Evolutionary conservation across 1,284 basidiomycete species (phyloP), one percentile per base, ranked within the genome.

Genomic region (Cutaneotrichosporon sp.): DNA sequence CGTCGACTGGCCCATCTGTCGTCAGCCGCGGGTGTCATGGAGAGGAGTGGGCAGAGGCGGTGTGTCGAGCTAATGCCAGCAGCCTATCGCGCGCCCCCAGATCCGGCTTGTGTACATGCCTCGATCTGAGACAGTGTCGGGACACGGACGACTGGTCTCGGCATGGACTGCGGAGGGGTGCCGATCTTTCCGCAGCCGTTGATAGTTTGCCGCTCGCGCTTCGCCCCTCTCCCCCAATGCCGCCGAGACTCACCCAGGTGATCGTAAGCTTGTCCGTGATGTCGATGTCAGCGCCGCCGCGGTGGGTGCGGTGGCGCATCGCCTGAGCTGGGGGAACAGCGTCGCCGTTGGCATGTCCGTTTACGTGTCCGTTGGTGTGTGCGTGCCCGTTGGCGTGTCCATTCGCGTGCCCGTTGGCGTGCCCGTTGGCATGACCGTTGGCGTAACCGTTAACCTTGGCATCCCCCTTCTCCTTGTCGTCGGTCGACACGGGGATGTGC

Each of bases 1-100:
- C 2, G 80, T 80, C 2, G 80, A 81, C 66, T 81, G 80, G 24
- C 80, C 80, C 51, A 81, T 73, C 79, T 79, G 60, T 3, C 5
- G 45, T 60, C 42, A 53, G 29, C 7, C 38, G 8, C 43, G 25
- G n/a, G 5, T n/a, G 18, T 22, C 24, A 38, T n/a, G n/a, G n/a
- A n/a, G n/a, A n/a, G n/a, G n/a, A n/a, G n/a, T n/a, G n/a, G n/a
- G n/a, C n/a, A n/a, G n/a, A n/a, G n/a, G n/a, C n/a, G n/a, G n/a
- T n/a, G n/a, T n/a, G n/a, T n/a, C n/a, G n/a, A n/a, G n/a, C n/a
- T n/a, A n/a, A n/a, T n/a, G n/a, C n/a, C n/a, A n/a, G n/a, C n/a
- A n/a, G n/a, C n/a, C n/a, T n/a, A n/a, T n/a, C n/a, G n/a, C n/a
- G n/a, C n/a, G n/a, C n/a, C n/a, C n/a, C n/a, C n/a, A n/a, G n/a